Percentiles rank a stretch among this genome's conserved stretches.
Conservation (phyloP, 108 stramenopile genomes). For the Cyclotella atomus region DNA sequence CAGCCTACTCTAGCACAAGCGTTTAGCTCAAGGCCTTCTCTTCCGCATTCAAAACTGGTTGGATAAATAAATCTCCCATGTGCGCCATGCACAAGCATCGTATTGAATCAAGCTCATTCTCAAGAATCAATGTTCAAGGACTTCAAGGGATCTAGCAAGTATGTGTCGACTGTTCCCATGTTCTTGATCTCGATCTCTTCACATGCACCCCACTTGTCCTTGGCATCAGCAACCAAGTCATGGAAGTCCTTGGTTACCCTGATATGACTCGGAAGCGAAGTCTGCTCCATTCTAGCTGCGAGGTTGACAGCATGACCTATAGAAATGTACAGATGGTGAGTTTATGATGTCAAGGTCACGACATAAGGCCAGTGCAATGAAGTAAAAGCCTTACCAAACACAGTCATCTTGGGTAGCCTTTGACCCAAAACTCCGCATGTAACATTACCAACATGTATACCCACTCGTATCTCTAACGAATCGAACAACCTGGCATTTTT, state of each 20-base stretch:
- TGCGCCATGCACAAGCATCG: no score
- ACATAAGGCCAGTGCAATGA: neutral
- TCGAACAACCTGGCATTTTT: slow-evolving; percentile 1
- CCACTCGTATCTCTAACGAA: slow-evolving; percentile 47
- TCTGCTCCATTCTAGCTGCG: slow-evolving; percentile 50
- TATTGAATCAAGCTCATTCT: no score
- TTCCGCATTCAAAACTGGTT: no score
- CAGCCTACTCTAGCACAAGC: no score
- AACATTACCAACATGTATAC: slow-evolving; percentile 50
- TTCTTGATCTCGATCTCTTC: slow-evolving; percentile 31
- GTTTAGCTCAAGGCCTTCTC: no score
- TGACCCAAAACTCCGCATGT: slow-evolving; percentile 50
- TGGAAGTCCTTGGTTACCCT: slow-evolving; percentile 34
- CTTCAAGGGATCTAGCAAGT: slow-evolving; percentile 35
- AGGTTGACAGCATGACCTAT: slow-evolving; percentile 27
- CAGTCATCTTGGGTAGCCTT: slow-evolving; percentile 41
- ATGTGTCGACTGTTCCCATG: slow-evolving; percentile 34
- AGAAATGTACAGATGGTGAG: neutral
- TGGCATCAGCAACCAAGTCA: slow-evolving; percentile 17
- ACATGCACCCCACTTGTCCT: slow-evolving; percentile 25
- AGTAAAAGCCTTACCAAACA: slow-evolving; percentile 3
- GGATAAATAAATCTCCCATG: no score
- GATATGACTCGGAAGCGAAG: slow-evolving; percentile 23
- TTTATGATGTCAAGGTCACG: neutral
- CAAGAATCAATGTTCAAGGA: no score